Percentiles rank a stretch among this genome's conserved stretches.
Conservation (phyloP, 306 rosid genomes). For the Sophora flavescens region DNA sequence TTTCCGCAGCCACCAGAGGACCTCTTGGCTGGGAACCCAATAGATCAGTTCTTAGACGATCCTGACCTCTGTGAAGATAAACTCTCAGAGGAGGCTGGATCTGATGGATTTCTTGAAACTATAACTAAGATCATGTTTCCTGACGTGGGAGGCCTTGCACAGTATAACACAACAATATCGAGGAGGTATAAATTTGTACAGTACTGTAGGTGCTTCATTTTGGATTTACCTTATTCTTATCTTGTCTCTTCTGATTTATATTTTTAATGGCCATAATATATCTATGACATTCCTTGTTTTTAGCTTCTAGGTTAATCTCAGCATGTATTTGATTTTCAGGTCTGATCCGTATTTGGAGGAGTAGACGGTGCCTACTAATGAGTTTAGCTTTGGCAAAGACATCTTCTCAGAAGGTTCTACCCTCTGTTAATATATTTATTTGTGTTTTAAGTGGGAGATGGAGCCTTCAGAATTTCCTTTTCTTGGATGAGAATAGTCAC, state of each 20-base stretch:
- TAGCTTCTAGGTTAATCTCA: conserved; percentile 41
- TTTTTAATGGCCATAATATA: conserved; percentile 21
- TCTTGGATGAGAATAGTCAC: conserved; percentile 38
- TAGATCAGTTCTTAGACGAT: conserved; percentile 92
- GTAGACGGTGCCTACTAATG: conserved; percentile 94
- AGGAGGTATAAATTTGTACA: conserved; percentile 65
- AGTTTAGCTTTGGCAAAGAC: conserved; percentile 98
- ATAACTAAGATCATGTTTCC: conserved; percentile 78
- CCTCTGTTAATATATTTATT: conserved; percentile 27
- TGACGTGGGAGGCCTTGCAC: conserved; percentile 73
- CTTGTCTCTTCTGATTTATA: conserved; percentile 32
- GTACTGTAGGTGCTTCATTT: conserved; percentile 24
- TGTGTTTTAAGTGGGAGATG: conserved; percentile 11
- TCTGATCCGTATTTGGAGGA: conserved; percentile 90
- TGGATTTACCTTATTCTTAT: conserved; percentile 21
- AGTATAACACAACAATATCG: conserved; percentile 64
- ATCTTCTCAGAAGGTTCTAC: conserved; percentile 76
- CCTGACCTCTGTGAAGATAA: conserved; percentile 85
- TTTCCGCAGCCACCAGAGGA: conserved; percentile 93
- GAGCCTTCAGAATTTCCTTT: conserved; percentile 29
- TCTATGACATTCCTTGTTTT: conserved; percentile 44
- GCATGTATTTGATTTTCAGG: conserved; percentile 65
- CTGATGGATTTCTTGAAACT: conserved; percentile 86
- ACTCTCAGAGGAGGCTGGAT: conserved; percentile 97
- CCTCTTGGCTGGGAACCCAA: conserved; percentile 79